A percentile compares a stretch with the other conserved stretches of the same genome.
Evolutionary conservation across 2,329 filamentous ascomycete species (phyloP).

Genomic region (Fusarium humuli): DNA sequence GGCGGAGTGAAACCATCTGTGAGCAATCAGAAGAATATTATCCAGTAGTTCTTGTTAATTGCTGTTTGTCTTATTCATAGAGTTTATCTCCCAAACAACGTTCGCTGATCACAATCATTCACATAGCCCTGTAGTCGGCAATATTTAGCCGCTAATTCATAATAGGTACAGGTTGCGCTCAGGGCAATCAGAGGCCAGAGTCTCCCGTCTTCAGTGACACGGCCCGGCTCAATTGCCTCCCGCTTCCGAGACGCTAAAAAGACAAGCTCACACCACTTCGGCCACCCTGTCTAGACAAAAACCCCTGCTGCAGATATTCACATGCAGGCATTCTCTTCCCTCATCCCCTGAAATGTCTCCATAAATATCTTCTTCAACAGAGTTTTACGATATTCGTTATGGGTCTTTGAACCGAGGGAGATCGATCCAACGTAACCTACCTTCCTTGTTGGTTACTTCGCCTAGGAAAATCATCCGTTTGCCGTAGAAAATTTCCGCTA

Average conservation of each 20-base stretch:
- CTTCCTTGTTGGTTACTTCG: not conserved
- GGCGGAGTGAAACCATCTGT: not conserved
- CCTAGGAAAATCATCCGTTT: slow-evolving; percentile 1
- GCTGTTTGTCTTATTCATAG: not conserved
- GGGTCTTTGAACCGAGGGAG: not conserved
- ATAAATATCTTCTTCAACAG: not conserved
- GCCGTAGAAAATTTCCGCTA: not conserved
- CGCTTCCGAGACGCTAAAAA: not conserved
- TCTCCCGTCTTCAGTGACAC: not conserved
- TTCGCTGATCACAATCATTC: not conserved
- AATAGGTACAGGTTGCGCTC: too few relatives aligned
- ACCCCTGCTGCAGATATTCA: not conserved
- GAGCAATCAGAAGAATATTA: not conserved
- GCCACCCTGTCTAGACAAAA: too few relatives aligned
- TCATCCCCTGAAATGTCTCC: not conserved
- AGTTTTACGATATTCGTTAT: not conserved
- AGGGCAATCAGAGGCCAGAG: not conserved
- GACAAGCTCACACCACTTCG: not conserved
- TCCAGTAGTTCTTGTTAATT: not conserved
- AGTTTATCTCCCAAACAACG: not conserved
- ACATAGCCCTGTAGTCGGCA: not conserved
- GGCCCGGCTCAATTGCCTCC: not conserved
- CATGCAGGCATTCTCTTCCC: not conserved
- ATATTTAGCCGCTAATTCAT: not conserved
- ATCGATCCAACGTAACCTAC: slow-evolving; percentile 1